A percentile compares a stretch with the other conserved stretches of the same genome.
These are phyloP conservation scores for Mortierella sp. DNA, from an alignment of 371 early-diverging fungal genomes.

Conservation along the genomic window DNA sequence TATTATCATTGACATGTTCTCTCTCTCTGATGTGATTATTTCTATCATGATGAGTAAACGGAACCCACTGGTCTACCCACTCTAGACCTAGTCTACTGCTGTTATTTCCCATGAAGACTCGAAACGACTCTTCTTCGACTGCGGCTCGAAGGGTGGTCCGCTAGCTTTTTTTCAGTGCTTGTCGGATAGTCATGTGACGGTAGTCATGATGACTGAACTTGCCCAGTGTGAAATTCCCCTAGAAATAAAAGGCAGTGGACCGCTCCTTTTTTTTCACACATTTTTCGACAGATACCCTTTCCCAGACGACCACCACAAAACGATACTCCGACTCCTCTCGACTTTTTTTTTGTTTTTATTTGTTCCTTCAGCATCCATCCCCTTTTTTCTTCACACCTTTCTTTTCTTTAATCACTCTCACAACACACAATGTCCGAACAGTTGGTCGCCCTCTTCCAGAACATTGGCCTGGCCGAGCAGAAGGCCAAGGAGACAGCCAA, in stretches of 20 bases:
- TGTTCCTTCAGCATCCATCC: background rate
- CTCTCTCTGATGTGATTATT: too few species aligned
- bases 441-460: slow-evolving; percentile 78
- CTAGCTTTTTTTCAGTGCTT: too few species aligned
- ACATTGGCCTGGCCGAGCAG: slow-evolving; percentile 89
- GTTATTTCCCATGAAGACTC: too few species aligned
- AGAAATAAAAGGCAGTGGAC: background rate
- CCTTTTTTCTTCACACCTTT: background rate
- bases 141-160: background rate
- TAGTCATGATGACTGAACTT: slow-evolving; percentile 1
- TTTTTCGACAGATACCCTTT: slow-evolving; percentile 1
- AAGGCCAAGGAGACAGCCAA: slow-evolving; percentile 95
- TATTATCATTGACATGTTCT: background rate
- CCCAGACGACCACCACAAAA: background rate
- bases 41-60: slow-evolving; percentile 1
- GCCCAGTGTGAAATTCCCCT: background rate
- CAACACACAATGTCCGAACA: slow-evolving; percentile 59
- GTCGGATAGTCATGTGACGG: background rate
- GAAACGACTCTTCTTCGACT: too few species aligned
- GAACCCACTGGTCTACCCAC: background rate
- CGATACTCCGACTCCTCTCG: background rate
- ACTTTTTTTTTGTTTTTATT: slow-evolving; percentile 2
- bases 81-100: too few species aligned
- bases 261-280: background rate
- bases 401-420: background rate